Evolutionary conservation across 176 grass and related monocot genomes (phyloP), one percentile per base, ranked within the genome.

Genomic region (Themeda triandra): DNA sequence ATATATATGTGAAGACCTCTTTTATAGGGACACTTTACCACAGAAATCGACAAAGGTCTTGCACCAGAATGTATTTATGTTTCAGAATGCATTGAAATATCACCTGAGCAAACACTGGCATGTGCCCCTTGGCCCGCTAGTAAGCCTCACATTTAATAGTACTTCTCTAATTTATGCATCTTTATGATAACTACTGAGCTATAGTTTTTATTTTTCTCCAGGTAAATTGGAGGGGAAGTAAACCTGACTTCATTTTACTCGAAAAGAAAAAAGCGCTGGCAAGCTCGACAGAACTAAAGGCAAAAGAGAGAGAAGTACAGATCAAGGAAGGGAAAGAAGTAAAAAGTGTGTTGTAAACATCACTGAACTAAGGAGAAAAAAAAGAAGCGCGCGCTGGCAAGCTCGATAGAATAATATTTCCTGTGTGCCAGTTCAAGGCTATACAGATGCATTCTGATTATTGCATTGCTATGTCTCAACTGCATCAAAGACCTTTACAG

Each of bases 181-280:
- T 73, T 73, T 73, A 27, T 73, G 70, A n/a, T 73, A 73, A 46
- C 8, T n/a, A 49, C 13, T 73, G 41, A 73, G 41, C 33, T 70
- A 70, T 23, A 10, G 32, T 36, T 45, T 45, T 45, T 68, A 6
- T 39, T 67, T 36, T 68, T 31, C 15, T 70, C 19, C 2, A 70
- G 21, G 35, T 1, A n/a, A 70, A 70, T 24, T 13, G 35, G 33
- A n/a, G 66, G 32, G 66, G 1, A 11, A 10, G 9, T n/a, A 69
- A 10, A 9, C 33, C 18, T 69, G 23, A 19, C 35, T 69, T 40
- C 35, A 39, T n/a, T 69, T 69, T 41, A 40, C 12, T 44, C n/a
- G 6, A 39, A 37, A 39, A 8, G 8, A 23, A 13, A 21, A 21
- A n/a, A 40, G 32, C 21, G 5, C 33, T 40, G 21, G 36, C 35